Percentiles rank a stretch among this genome's conserved stretches.
Evolutionary conservation across 306 rosid species (phyloP).

Genomic region (Gillenia trifoliata): DNA sequence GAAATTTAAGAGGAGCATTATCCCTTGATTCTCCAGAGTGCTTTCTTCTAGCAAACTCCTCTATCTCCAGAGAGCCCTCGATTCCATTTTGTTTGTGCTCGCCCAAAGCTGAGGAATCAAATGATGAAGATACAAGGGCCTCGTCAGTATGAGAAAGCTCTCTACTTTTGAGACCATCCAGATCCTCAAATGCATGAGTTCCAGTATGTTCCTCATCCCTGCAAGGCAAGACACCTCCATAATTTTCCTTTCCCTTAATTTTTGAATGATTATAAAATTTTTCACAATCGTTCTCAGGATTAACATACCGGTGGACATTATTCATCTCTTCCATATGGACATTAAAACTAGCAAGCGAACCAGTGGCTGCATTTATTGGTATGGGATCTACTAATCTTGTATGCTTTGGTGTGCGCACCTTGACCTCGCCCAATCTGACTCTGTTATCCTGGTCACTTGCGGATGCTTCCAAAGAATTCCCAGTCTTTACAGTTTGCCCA

Average conservation of each 20-base stretch:
- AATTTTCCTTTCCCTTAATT: not conserved
- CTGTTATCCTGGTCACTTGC: constrained; percentile 29
- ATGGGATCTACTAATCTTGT: constrained; percentile 37
- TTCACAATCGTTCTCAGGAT: constrained; percentile 10
- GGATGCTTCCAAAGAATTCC: constrained; percentile 25
- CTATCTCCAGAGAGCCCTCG: constrained; percentile 26
- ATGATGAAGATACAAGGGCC: constrained; percentile 1
- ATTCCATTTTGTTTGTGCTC: constrained; percentile 22
- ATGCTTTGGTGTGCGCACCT: constrained; percentile 25
- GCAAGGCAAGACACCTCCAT: constrained; percentile 28
- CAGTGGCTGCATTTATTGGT: constrained; percentile 28
- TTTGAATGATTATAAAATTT: constrained; percentile 13
- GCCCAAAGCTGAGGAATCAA: constrained; percentile 19
- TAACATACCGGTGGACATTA: constrained; percentile 35
- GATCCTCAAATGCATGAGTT: constrained; percentile 22
- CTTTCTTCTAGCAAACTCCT: constrained; percentile 26
- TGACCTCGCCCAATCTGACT: constrained; percentile 32
- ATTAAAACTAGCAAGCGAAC: constrained; percentile 19
- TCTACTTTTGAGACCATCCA: constrained; percentile 16
- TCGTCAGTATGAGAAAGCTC: constrained; percentile 13
- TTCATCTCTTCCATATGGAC: constrained; percentile 25
- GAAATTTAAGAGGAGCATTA: constrained; percentile 44
- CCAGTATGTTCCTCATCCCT: constrained; percentile 33
- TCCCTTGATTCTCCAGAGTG: constrained; percentile 34
- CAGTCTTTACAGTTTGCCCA: constrained; percentile 21